Conservation (phyloP, 495 filamentous ascomycete genomes). For the Tetracladium marchalianum region DNA sequence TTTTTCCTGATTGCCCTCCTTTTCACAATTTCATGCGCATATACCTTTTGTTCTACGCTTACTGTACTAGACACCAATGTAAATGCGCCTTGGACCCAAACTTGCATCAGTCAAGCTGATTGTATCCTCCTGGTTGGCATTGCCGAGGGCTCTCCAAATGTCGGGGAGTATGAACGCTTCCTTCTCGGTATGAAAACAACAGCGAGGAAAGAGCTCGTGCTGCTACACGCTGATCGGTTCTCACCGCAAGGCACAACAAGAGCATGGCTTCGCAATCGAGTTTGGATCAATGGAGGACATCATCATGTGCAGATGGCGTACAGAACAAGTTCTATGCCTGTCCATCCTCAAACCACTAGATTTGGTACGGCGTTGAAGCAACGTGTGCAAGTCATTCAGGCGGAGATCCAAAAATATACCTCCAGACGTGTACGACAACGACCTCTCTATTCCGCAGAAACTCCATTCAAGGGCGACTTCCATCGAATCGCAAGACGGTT, state of each 20-base stretch:
- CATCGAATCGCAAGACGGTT: conserved; percentile 84
- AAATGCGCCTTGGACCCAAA: conserved; percentile 96
- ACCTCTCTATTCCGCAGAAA: conserved; percentile 82
- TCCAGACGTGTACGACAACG: conserved; percentile 76
- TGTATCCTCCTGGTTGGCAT: conserved; percentile 88
- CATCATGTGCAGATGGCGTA: conserved; percentile 97
- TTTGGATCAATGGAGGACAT: conserved; percentile 98
- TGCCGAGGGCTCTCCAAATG: conserved; percentile 78
- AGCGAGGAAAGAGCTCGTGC: conserved; percentile 83
- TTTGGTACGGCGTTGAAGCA: conserved; percentile 85
- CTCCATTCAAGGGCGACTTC: conserved; percentile 92
- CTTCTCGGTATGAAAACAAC: conserved; percentile 96
- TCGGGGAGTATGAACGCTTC: conserved; percentile 94
- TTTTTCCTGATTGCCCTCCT: conserved; percentile 28
- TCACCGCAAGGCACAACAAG: conserved; percentile 75
- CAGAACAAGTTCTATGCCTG: conserved; percentile 63
- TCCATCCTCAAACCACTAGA: conserved; percentile 65
- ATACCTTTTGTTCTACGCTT: conserved; percentile 8
- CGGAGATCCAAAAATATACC: conserved; percentile 96
- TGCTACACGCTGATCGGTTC: conserved; percentile 89
- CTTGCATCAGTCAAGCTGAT: conserved; percentile 92
- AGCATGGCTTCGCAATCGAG: conserved; percentile 82
- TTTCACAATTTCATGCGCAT: not conserved
- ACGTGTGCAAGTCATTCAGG: conserved; percentile 86
- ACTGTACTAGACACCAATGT: conserved; percentile 64